These are phyloP conservation scores for Astrephomene gubernaculifera DNA, from an alignment of 139 green algal species.

Conservation along the genomic window DNA sequence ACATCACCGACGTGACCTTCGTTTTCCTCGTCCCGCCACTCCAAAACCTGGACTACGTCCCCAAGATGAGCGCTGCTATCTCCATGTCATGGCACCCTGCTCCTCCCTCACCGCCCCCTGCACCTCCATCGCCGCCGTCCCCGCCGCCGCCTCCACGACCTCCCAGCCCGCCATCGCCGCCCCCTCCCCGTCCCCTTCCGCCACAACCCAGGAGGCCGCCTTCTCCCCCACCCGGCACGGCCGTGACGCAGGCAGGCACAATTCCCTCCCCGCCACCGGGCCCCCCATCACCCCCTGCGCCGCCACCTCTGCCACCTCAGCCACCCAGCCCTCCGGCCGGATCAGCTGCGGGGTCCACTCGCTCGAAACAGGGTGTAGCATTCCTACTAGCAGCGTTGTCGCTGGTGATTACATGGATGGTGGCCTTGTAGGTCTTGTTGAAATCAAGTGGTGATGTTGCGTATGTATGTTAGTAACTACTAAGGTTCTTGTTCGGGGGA, in stretches of 20 bases:
- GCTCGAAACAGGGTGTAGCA: not conserved
- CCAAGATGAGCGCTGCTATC: not conserved
- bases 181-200: not conserved
- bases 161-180: not conserved
- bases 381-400: not conserved
- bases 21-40: constrained; percentile 3
- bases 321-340: not conserved
- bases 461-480: too few relatives aligned
- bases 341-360: not conserved
- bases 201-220: not conserved
- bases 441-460: too few relatives aligned
- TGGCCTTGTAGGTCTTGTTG: too few relatives aligned
- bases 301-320: not conserved
- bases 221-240: not conserved
- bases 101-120: constrained; percentile 21
- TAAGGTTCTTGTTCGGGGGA: too few relatives aligned
- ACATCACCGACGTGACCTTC: constrained; percentile 18
- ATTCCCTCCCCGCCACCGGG: not conserved
- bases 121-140: not conserved
- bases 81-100: constrained; percentile 3
- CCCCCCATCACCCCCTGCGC: not conserved
- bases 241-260: not conserved
- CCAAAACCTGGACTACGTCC: not conserved
- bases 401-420: not conserved
- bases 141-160: not conserved